Base-by-base conservation (phyloP, 2,329 filamentous ascomycete genomes). In the Alternaria gaisen region DNA sequence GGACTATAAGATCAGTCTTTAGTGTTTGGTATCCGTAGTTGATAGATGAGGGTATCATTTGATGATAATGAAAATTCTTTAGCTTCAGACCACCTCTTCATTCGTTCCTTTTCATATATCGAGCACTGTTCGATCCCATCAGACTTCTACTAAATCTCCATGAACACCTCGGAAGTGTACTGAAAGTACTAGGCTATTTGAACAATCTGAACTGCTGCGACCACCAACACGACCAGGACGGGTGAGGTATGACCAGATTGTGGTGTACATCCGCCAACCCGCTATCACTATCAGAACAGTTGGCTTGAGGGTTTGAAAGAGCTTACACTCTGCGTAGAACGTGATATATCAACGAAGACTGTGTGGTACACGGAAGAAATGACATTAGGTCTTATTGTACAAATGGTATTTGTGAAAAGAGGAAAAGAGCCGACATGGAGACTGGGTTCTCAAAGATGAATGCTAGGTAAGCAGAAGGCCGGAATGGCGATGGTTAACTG, bases 131-230 rank as follows among this genome's bases (percentile, higher is more conserved):
- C 34, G 1, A 38, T 38, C n/a, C 16, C 34, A 38, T 38, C 6
- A 5, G n/a, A 38, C 2, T n/a, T 3, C 0, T n/a, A 8, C 1
- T 38, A 9, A 9, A 38, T 18, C 16, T n/a, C 16, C 18, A 0
- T 38, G 34, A n/a, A 16, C 14, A 0, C 0, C 0, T 0, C 16
- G 34, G 16, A n/a, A 7, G 6, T n/a, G 7, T 8, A 0, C 16
- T n/a, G 34, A 9, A 16, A 38, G 34, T n/a, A 16, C 3, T 0
- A 9, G 6, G 0, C 34, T n/a, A 16, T 38, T 38, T 0, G 34
- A 38, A n/a, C 7, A 0, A 38, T 18, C n/a, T 16, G 7, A 38
- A n/a, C 34, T 38, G 0, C 34, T 38, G 34, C 3, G 16, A 38
- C 0, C 16, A 18, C 0, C 0, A 38, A 38, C 0, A 16, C 16